These are phyloP conservation scores for Narthecium ossifragum DNA, from an alignment of 106 monocot species.

Conservation along the genomic window DNA sequence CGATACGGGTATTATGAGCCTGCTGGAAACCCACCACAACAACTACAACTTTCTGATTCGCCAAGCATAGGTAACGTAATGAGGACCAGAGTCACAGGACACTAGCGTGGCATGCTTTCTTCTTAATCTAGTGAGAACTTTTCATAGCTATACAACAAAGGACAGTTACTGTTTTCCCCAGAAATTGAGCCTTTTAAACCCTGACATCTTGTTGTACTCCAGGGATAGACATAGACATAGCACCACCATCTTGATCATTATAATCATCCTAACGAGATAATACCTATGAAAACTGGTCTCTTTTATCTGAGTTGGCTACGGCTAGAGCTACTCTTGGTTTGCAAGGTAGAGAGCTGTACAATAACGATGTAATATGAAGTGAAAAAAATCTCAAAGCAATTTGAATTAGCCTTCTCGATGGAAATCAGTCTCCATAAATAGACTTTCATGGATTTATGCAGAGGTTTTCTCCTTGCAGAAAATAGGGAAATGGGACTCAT, in stretches of 20 bases:
- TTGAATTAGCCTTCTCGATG: no score
- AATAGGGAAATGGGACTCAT: constrained; percentile 74
- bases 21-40: constrained; percentile 29
- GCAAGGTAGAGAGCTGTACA: background rate
- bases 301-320: no score
- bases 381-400: background rate
- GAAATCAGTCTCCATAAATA: no score
- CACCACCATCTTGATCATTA: no score
- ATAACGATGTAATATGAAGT: background rate
- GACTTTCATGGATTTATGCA: no score
- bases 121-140: background rate
- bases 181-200: background rate
- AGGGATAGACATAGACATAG: no score
- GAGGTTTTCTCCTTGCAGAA: constrained; percentile 21
- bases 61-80: constrained; percentile 53
- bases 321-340: background rate
- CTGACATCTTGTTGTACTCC: no score
- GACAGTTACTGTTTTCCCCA: background rate
- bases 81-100: no score
- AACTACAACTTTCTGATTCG: constrained; percentile 59
- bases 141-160: background rate
- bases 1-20: constrained; percentile 50
- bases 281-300: no score
- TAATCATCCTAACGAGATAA: no score
- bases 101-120: background rate